Evolutionary conservation across 2,329 filamentous ascomycete genomes (phyloP), one percentile per base, ranked within the genome.

Genomic region (Neopestalotiopsis rosae): DNA sequence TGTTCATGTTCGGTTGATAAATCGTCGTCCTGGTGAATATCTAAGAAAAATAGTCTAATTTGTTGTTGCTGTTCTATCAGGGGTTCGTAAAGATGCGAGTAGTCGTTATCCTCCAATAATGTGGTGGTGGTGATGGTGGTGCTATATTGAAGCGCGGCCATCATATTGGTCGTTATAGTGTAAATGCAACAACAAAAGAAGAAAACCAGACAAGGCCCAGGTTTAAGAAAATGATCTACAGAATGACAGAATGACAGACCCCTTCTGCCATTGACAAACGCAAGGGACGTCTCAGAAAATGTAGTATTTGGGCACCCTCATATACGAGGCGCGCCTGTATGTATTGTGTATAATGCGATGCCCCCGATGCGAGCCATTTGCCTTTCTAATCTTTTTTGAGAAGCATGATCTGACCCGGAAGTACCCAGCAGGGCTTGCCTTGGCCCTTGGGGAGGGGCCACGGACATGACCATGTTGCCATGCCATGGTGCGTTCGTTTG

Each of bases 21-120:
- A 34, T 30, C 13, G 34, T 62, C 32, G 14, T 32, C 30, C 24
- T 28, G 24, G n/a, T 52, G 45, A 20, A 40, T 30, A 12, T 40
- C n/a, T 40, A 62, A 40, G 20, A 62, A 62, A 38, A 62, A 40
- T 14, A 62, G 32, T 62, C 59, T 62, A 34, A 62, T 62, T 38
- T 62, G 59, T 9, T 34, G 28, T 34, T 62, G 59, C 5, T 62
- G 59, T 42, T 62, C 32, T 40, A 40, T n/a, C 4, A 62, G 32
- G n/a, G 59, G 59, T n/a, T 38, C 32, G 34, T 62, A 62, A 20
- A 40, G 59, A 20, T 17, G 30, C 30, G 59, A 34, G 20, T 34
- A 20, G 32, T 62, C 59, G 12, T 40, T n/a, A 14, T 42, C 32
- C 34, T 28, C 24, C 24, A 28, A 28, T 28, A 28, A 28, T 28